phyloP scores from a whole-genome alignment of 2,329 filamentous ascomycete genomes.

The Ceratocystis huliohia region DNA sequence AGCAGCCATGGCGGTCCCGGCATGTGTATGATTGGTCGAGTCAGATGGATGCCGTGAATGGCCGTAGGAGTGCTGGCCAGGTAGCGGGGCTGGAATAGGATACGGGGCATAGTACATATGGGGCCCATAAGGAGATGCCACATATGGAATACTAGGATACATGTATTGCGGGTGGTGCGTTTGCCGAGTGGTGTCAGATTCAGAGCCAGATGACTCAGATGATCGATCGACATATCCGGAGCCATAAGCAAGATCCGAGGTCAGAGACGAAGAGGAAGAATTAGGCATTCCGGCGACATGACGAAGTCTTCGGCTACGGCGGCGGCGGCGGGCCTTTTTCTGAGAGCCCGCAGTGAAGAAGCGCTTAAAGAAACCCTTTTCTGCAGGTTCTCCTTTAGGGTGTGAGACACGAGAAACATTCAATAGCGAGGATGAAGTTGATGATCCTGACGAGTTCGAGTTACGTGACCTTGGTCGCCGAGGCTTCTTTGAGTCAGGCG shows the following conservation, averaged over 20 bases:
- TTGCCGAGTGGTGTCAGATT: constrained; percentile 14
- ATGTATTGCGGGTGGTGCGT: constrained; percentile 12
- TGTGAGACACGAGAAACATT: constrained; percentile 50
- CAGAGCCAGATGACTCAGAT: constrained; percentile 14
- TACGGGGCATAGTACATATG: constrained; percentile 8
- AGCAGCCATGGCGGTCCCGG: constrained; percentile 12
- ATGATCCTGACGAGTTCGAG: constrained; percentile 34
- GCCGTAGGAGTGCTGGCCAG: neutral
- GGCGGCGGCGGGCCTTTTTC: constrained; percentile 36
- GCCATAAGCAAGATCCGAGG: constrained; percentile 57
- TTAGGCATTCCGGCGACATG: constrained; percentile 45
- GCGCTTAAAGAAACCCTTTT: constrained; percentile 43
- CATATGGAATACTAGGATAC: constrained; percentile 12
- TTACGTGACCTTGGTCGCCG: constrained; percentile 12
- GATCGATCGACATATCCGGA: constrained; percentile 40
- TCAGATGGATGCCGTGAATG: constrained; percentile 1
- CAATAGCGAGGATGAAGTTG: constrained; percentile 46
- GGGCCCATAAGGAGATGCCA: constrained; percentile 5
- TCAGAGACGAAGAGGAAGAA: constrained; percentile 54
- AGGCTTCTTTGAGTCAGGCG: constrained; percentile 2
- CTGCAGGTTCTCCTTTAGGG: constrained; percentile 31
- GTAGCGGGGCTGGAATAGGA: neutral
- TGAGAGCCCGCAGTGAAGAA: constrained; percentile 47
- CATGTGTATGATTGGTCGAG: constrained; percentile 9
- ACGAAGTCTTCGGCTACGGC: constrained; percentile 32